phyloP scores from a whole-genome alignment of 768 basidiomycete genomes.

The Scleroderma citrinum region DNA sequence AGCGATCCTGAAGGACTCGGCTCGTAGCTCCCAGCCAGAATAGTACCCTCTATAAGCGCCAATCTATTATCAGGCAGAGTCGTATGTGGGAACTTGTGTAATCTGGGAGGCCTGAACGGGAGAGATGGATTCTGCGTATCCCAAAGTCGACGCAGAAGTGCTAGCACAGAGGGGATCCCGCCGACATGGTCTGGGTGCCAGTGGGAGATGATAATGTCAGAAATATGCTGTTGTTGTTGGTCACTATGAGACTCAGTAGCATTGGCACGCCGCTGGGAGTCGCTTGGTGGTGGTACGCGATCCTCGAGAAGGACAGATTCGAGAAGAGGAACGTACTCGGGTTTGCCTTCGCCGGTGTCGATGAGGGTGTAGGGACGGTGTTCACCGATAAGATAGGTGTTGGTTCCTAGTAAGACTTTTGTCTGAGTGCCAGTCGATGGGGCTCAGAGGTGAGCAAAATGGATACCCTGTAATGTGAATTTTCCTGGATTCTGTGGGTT shows the following conservation, averaged over 20 bases:
- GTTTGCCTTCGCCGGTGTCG: conserved; percentile 76
- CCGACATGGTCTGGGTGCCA: conserved; percentile 84
- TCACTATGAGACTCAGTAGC: no score
- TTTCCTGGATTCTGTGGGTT: conserved; percentile 71
- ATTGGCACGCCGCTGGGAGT: no score
- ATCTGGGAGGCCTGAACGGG: conserved; percentile 58
- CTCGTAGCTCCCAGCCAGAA: conserved; percentile 38
- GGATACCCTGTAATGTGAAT: conserved; percentile 77
- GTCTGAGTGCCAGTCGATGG: background rate
- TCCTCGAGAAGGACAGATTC: conserved; percentile 47
- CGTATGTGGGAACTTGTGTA: conserved; percentile 66
- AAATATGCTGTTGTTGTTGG: conserved; percentile 40
- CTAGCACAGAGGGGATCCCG: conserved; percentile 67
- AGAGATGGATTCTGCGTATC: conserved; percentile 36
- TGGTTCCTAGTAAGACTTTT: conserved; percentile 61
- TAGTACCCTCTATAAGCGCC: conserved; percentile 35
- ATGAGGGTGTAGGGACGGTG: conserved; percentile 70
- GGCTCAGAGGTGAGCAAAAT: background rate
- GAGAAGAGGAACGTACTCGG: conserved; percentile 63
- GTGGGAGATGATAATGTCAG: conserved; percentile 90
- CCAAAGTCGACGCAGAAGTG: conserved; percentile 62
- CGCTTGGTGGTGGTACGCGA: conserved; percentile 20
- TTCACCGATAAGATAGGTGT: conserved; percentile 79
- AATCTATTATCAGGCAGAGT: conserved; percentile 21
- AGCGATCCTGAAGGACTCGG: conserved; percentile 36